Percentiles rank a stretch among this genome's conserved stretches.
Conservation (phyloP, 2,329 filamentous ascomycete species). For the Aspergillus tubingensis region DNA sequence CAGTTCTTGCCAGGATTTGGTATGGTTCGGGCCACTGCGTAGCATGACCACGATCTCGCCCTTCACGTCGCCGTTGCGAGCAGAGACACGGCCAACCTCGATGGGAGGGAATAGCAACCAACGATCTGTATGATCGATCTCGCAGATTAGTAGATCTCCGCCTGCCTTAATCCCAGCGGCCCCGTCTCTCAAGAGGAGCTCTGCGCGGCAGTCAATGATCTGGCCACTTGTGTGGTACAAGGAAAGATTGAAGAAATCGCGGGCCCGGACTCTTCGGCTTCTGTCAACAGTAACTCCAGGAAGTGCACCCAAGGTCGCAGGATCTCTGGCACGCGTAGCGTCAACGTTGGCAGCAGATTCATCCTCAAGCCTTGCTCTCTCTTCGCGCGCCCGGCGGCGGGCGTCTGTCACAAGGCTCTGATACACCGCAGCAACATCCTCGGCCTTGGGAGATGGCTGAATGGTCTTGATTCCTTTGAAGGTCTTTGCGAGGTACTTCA, state of each 20-base stretch:
- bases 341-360: constrained; percentile 85
- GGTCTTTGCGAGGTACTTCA: constrained; percentile 85
- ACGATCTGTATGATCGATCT: constrained; percentile 73
- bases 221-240: constrained; percentile 88
- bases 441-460: constrained; percentile 54
- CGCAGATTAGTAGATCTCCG: constrained; percentile 89
- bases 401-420: constrained; percentile 74
- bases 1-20: constrained; percentile 78
- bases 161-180: constrained; percentile 64
- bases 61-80: constrained; percentile 70
- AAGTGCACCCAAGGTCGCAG: constrained; percentile 72
- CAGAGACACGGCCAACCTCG: constrained; percentile 71
- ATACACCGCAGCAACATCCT: constrained; percentile 63
- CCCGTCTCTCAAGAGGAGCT: constrained; percentile 83
- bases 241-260: constrained; percentile 86
- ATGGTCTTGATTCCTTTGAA: constrained; percentile 63
- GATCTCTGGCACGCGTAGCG: constrained; percentile 74
- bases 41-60: constrained; percentile 85
- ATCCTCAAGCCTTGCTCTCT: constrained; percentile 73
- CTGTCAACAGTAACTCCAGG: constrained; percentile 71
- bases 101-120: constrained; percentile 94
- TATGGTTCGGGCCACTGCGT: constrained; percentile 64
- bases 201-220: constrained; percentile 82
- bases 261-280: constrained; percentile 79
- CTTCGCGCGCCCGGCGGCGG: constrained; percentile 71